phyloP scores from a whole-genome alignment of 2,329 filamentous ascomycete genomes.

The Furcasterigmium furcatum region DNA sequence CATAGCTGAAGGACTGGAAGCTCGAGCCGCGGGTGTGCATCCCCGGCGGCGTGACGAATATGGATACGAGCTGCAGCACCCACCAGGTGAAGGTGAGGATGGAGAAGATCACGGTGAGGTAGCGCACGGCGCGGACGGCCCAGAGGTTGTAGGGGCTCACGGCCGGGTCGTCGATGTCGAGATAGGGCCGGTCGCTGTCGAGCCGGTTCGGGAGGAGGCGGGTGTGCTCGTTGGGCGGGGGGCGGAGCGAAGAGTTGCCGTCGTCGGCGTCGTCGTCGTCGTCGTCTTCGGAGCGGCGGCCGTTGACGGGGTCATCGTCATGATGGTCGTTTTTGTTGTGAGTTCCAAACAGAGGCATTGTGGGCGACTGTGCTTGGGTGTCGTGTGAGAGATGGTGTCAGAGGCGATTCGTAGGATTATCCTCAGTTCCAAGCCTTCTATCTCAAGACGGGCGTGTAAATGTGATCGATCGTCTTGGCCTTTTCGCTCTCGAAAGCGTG shows the following conservation, averaged over 20 bases:
- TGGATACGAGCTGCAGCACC: constrained; percentile 81
- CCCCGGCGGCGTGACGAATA: constrained; percentile 85
- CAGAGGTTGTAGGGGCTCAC: constrained; percentile 89
- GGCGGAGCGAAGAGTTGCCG: constrained; percentile 9
- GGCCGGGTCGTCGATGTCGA: constrained; percentile 40
- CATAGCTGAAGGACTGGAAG: constrained; percentile 85
- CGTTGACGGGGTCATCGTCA: not conserved
- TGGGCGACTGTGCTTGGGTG: not conserved
- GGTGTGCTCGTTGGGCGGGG: constrained; percentile 48
- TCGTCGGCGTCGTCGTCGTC: constrained; percentile 14
- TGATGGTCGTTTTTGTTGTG: constrained; percentile 1
- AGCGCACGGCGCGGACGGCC: constrained; percentile 78
- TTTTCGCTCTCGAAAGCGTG: too few relatives aligned
- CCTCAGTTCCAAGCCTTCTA: not conserved
- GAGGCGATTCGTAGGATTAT: not conserved
- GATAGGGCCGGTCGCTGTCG: constrained; percentile 37
- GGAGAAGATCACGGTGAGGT: constrained; percentile 73
- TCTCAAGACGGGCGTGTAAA: too few relatives aligned
- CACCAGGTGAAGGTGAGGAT: constrained; percentile 85
- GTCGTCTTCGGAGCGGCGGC: constrained; percentile 2
- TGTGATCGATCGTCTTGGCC: too few relatives aligned
- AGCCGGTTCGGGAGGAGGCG: constrained; percentile 68
- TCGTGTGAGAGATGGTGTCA: not conserved
- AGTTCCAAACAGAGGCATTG: constrained; percentile 1
- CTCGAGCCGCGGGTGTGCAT: constrained; percentile 86